Evolutionary conservation across 164 flowering plant genomes (phyloP).

Genomic region (Hamamelis virginiana): DNA sequence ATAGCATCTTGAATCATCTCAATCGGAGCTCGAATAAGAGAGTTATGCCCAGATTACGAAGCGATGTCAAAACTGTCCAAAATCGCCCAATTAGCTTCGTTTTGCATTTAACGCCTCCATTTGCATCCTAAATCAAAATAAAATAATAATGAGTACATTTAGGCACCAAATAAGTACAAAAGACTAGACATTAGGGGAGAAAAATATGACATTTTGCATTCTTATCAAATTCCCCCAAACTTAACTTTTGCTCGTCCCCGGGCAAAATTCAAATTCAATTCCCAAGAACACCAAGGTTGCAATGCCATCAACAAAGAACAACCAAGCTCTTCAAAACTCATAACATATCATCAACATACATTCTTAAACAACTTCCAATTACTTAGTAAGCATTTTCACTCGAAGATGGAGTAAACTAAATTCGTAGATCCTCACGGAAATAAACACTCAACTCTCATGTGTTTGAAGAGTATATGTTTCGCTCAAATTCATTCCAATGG

Average conservation of each 20-base stretch:
- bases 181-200: too few relatives aligned
- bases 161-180: too few relatives aligned
- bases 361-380: too few relatives aligned
- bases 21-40: too few relatives aligned
- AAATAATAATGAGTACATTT: too few relatives aligned
- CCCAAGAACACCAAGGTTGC: too few relatives aligned
- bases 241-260: conserved; percentile 2
- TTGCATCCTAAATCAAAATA: too few relatives aligned
- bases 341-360: too few relatives aligned
- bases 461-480: neutral
- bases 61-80: conserved; percentile 4
- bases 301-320: too few relatives aligned
- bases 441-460: neutral
- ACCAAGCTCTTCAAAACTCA: too few relatives aligned
- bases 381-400: neutral
- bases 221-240: neutral
- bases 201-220: too few relatives aligned
- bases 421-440: neutral
- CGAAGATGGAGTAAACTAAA: conserved; percentile 1
- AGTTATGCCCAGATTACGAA: conserved; percentile 8
- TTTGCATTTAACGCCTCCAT: conserved; percentile 4
- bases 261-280: neutral
- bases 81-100: conserved; percentile 8
- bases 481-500: conserved; percentile 1
- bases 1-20: too few relatives aligned